phyloP scores from a whole-genome alignment of 345 rosid genomes.

The Salix brachista region DNA sequence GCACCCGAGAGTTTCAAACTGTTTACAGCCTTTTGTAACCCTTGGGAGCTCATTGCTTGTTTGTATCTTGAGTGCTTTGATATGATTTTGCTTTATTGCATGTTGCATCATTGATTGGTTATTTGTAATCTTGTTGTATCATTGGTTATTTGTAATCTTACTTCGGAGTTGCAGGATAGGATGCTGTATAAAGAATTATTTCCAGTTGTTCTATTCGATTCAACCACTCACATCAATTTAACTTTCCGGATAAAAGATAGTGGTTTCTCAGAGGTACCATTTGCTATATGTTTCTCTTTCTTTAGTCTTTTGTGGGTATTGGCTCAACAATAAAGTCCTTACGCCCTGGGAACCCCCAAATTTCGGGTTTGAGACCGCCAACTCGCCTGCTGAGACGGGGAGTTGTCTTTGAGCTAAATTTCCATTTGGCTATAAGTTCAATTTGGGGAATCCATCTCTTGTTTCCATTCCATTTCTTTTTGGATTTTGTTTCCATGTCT shows the following conservation, averaged over 20 bases:
- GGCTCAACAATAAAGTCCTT: no score
- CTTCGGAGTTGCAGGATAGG: slow-evolving; percentile 51
- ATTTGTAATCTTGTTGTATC: slow-evolving; percentile 5
- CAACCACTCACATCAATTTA: slow-evolving; percentile 51
- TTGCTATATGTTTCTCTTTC: slow-evolving; percentile 1
- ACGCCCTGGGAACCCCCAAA: no score
- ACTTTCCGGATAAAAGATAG: slow-evolving; percentile 61
- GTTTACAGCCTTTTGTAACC: not conserved
- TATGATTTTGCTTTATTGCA: not conserved
- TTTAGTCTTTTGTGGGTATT: not conserved
- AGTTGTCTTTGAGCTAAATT: no score
- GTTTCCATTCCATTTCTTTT: not conserved
- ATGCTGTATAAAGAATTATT: slow-evolving; percentile 42
- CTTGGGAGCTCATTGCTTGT: not conserved
- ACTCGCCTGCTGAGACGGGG: no score
- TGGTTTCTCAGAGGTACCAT: slow-evolving; percentile 69
- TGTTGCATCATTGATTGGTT: slow-evolving; percentile 1
- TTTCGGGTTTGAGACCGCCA: no score
- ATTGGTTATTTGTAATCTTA: slow-evolving; percentile 2
- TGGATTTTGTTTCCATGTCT: not conserved
- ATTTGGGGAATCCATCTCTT: not conserved
- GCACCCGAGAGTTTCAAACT: not conserved
- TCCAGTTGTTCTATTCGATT: slow-evolving; percentile 63
- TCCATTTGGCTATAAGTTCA: no score
- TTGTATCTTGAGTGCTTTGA: not conserved